Percentiles rank a stretch among this genome's conserved stretches.
Evolutionary conservation across 257 asterid genomes (phyloP).

Genomic region (Mentha longifolia): DNA sequence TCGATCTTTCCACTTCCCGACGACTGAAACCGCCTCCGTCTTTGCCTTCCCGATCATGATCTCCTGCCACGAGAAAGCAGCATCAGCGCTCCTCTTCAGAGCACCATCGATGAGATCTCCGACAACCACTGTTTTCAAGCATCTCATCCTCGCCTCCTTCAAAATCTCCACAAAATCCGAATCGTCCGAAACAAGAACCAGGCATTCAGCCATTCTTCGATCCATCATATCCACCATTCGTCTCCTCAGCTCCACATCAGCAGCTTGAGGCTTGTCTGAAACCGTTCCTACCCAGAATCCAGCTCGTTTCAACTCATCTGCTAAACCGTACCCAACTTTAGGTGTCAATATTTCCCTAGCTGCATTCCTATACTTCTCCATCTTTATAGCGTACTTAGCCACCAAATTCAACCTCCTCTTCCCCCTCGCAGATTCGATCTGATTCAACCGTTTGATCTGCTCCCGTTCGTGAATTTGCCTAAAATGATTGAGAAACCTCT

Average conservation of each 20-base stretch:
- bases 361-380: slow-evolving; percentile 83
- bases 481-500: slow-evolving; percentile 73
- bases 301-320: slow-evolving; percentile 75
- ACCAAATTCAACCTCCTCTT: slow-evolving; percentile 76
- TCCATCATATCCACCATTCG: slow-evolving; percentile 86
- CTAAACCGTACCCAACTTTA: slow-evolving; percentile 76
- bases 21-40: slow-evolving; percentile 77
- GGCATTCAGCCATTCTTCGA: slow-evolving; percentile 57
- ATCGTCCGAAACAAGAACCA: slow-evolving; percentile 89
- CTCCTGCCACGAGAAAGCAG: slow-evolving; percentile 87
- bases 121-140: slow-evolving; percentile 87
- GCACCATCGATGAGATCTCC: slow-evolving; percentile 68
- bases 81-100: slow-evolving; percentile 77
- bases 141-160: slow-evolving; percentile 78
- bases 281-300: slow-evolving; percentile 85
- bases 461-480: slow-evolving; percentile 85
- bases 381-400: slow-evolving; percentile 71
- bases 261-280: slow-evolving; percentile 76
- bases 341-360: slow-evolving; percentile 77
- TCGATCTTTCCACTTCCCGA: slow-evolving; percentile 81
- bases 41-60: slow-evolving; percentile 81
- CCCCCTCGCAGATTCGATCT: slow-evolving; percentile 86
- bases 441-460: slow-evolving; percentile 73
- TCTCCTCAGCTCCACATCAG: slow-evolving; percentile 68
- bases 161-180: slow-evolving; percentile 69